Conservation (phyloP, 768 basidiomycete genomes). For the Lactarius evosmus region DNA sequence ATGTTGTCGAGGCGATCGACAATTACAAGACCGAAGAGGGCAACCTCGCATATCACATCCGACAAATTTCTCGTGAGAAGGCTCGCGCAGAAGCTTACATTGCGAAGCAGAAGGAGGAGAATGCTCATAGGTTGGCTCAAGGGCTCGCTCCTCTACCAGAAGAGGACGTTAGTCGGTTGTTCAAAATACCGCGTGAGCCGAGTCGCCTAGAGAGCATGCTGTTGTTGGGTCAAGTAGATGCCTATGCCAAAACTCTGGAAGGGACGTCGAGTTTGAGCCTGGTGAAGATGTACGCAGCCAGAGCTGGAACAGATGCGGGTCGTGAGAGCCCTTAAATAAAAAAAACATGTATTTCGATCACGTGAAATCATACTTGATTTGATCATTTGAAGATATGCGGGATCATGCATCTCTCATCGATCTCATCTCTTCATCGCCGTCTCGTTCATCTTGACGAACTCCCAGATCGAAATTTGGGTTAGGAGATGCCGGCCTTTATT, state of each 20-base stretch:
- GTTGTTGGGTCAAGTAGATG: conserved; percentile 84
- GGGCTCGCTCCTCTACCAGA: conserved; percentile 85
- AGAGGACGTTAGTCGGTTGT: conserved; percentile 78
- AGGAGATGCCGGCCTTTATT: neutral
- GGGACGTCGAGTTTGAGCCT: conserved; percentile 55
- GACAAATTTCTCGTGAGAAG: conserved; percentile 87
- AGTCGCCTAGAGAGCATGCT: conserved; percentile 85
- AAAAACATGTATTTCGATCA: neutral
- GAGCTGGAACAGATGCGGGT: conserved; percentile 35
- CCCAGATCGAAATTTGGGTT: neutral
- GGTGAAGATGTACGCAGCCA: conserved; percentile 83
- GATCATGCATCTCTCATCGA: too few relatives aligned
- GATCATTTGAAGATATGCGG: neutral
- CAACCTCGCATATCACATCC: conserved; percentile 81
- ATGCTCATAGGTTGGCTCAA: conserved; percentile 69
- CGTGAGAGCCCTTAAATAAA: conserved; percentile 17
- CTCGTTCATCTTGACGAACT: too few relatives aligned
- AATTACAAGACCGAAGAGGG: conserved; percentile 87
- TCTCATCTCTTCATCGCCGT: too few relatives aligned
- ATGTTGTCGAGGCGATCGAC: conserved; percentile 82
- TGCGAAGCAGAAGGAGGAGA: conserved; percentile 88
- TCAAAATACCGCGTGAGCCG: conserved; percentile 87
- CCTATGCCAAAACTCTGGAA: conserved; percentile 73
- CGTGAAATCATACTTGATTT: neutral
- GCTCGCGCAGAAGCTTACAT: conserved; percentile 74